phyloP scores from a whole-genome alignment of 2,329 filamentous ascomycete genomes.

The Botrytis aclada region DNA sequence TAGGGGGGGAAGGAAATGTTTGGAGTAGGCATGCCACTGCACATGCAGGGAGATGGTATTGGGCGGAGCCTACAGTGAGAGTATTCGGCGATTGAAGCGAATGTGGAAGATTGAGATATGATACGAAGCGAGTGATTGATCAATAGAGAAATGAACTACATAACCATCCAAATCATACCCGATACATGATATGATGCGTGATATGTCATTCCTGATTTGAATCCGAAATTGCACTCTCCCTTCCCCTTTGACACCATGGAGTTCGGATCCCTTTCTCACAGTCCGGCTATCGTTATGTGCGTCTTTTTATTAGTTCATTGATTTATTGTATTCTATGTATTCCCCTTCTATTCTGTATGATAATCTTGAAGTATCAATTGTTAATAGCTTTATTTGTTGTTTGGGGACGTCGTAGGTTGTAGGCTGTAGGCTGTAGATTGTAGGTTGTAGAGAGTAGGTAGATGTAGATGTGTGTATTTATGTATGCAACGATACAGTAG shows the following conservation, averaged over 20 bases:
- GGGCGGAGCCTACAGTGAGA: too few relatives aligned
- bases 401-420: too few relatives aligned
- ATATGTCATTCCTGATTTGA: neutral
- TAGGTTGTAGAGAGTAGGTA: too few relatives aligned
- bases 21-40: neutral
- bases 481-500: too few relatives aligned
- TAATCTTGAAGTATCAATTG: neutral
- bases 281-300: neutral
- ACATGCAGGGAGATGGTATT: neutral
- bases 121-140: neutral
- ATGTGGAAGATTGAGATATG: neutral
- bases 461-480: too few relatives aligned
- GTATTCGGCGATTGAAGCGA: neutral
- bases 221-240: neutral
- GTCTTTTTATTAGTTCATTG: too few relatives aligned
- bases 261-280: neutral
- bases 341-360: rapidly evolving
- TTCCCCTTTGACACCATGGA: neutral
- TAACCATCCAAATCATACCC: neutral
- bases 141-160: constrained; percentile 7
- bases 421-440: too few relatives aligned
- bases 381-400: too few relatives aligned
- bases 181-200: neutral
- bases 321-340: neutral
- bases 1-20: neutral